Evolutionary conservation across 768 basidiomycete genomes (phyloP).

Genomic region (Postia placenta): DNA sequence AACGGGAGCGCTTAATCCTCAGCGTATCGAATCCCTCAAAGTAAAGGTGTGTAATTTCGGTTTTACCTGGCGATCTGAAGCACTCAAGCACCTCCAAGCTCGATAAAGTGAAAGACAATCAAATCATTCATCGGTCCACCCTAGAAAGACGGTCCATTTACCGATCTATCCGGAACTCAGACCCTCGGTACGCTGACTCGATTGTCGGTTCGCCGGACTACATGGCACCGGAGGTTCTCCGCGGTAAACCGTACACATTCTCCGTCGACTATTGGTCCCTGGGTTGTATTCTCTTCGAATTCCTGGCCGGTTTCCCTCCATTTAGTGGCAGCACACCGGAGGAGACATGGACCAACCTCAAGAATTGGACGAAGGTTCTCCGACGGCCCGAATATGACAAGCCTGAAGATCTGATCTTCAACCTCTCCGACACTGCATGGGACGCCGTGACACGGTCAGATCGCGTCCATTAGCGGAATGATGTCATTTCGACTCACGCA

Average conservation of each 20-base stretch:
- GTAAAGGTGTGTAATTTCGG: slow-evolving; percentile 75
- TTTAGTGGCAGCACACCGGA: slow-evolving; percentile 95
- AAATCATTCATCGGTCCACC: slow-evolving; percentile 85
- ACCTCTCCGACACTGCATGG: slow-evolving; percentile 90
- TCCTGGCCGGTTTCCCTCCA: slow-evolving; percentile 93
- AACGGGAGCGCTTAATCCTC: slow-evolving; percentile 92
- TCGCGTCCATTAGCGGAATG: no score
- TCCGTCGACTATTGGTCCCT: slow-evolving; percentile 98
- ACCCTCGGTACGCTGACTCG: slow-evolving; percentile 92
- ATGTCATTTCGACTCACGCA: no score
- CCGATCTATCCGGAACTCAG: slow-evolving; percentile 83
- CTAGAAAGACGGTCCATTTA: slow-evolving; percentile 94
- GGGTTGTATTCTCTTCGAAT: slow-evolving; percentile 97
- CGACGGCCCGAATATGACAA: slow-evolving; percentile 93
- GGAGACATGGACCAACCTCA: slow-evolving; percentile 98
- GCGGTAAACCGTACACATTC: slow-evolving; percentile 92
- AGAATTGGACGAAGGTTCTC: slow-evolving; percentile 93
- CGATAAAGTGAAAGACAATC: slow-evolving; percentile 93
- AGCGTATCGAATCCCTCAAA: slow-evolving; percentile 90
- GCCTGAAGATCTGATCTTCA: slow-evolving; percentile 95
- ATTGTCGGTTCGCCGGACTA: slow-evolving; percentile 98
- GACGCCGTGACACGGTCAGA: slow-evolving; percentile 83
- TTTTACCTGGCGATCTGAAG: no score
- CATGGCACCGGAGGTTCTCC: slow-evolving; percentile 93
- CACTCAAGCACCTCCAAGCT: no score